A percentile compares a stretch with the other conserved stretches of the same genome.
These are phyloP conservation scores for Naegleria fowleri DNA, from an alignment of 208 protist species.

Conservation along the genomic window DNA sequence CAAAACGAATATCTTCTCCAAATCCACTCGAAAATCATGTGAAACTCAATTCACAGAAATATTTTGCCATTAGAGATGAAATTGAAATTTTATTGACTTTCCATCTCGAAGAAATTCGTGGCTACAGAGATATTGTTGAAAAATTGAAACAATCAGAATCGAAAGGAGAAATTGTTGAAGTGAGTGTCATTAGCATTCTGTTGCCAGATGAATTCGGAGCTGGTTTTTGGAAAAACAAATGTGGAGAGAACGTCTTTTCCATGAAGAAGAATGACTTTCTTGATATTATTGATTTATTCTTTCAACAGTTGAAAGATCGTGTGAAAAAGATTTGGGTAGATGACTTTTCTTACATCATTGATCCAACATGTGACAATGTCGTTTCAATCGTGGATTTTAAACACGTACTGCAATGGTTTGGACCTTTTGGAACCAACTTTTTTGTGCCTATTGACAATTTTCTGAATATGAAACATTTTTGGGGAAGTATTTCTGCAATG, in stretches of 20 bases:
- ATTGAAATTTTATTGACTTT: background rate
- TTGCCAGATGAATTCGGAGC: background rate
- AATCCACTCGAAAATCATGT: no score
- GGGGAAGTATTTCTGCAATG: background rate
- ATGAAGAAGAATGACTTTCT: background rate
- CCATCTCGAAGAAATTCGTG: background rate
- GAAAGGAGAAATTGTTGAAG: background rate
- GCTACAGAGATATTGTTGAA: background rate
- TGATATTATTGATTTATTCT: background rate
- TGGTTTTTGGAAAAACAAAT: background rate
- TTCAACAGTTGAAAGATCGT: background rate
- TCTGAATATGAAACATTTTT: background rate
- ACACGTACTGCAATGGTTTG: background rate
- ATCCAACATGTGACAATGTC: conserved; percentile 7
- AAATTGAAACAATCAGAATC: background rate
- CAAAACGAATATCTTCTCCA: no score
- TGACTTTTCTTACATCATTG: background rate
- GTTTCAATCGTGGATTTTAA: conserved; percentile 1
- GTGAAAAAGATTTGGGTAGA: background rate
- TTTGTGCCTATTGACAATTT: background rate
- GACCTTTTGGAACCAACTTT: background rate
- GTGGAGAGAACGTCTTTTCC: background rate
- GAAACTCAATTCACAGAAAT: no score
- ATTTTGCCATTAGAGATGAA: background rate
- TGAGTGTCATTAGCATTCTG: background rate